phyloP scores from a whole-genome alignment of 495 filamentous ascomycete species.

The Staphylotrichum tortipilum region DNA sequence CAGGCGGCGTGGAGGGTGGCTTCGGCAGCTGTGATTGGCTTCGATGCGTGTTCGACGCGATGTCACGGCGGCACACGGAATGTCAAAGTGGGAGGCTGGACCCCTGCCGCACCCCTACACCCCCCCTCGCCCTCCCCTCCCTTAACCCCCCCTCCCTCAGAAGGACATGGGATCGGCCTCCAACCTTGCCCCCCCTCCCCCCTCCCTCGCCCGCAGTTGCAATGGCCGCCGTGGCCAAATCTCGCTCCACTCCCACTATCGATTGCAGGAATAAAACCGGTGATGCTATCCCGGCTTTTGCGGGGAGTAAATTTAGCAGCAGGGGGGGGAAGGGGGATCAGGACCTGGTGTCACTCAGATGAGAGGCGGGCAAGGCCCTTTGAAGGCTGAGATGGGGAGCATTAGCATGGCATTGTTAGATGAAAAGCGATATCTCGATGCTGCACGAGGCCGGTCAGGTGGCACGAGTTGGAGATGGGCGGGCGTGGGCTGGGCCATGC shows the following conservation, averaged over 20 bases:
- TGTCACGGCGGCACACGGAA: conserved; percentile 23
- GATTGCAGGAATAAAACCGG: conserved; percentile 1
- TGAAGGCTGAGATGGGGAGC: neutral
- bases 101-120: conserved; percentile 12
- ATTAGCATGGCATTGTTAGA: conserved; percentile 1
- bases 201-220: neutral
- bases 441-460: neutral
- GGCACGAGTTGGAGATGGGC: neutral
- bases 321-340: too few relatives aligned
- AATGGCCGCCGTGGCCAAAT: conserved; percentile 11
- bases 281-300: conserved; percentile 2
- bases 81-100: conserved; percentile 12
- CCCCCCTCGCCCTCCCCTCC: too few relatives aligned
- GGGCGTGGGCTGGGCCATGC: neutral
- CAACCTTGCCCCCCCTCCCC: too few relatives aligned
- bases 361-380: neutral
- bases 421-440: neutral
- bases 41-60: conserved; percentile 12
- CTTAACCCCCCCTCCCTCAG: too few relatives aligned
- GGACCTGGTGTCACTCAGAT: neutral
- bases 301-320: conserved; percentile 12
- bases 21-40: conserved; percentile 18
- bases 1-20: neutral
- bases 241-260: conserved; percentile 7
- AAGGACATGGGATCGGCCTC: neutral